Evolutionary conservation across 106 monocot species (phyloP).

Genomic region (Phalaenopsis aphrodite): DNA sequence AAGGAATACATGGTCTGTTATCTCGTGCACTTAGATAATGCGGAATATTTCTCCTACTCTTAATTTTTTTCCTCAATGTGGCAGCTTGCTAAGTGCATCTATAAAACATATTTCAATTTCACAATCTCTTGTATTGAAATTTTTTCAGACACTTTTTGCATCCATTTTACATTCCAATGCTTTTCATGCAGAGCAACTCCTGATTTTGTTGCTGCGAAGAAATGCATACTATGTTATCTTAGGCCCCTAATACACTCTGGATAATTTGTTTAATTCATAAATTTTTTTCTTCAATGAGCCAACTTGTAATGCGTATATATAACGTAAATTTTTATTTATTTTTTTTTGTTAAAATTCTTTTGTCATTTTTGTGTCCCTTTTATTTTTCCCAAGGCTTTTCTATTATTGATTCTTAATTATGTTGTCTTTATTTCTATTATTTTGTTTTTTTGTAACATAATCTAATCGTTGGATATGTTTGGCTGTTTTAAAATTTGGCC

Average conservation of each 20-base stretch:
- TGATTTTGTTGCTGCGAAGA: too few relatives aligned
- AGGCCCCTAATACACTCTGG: background rate
- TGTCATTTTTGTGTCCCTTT: background rate
- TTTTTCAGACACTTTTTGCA: background rate
- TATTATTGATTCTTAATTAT: background rate
- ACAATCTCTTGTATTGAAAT: background rate
- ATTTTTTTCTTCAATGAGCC: background rate
- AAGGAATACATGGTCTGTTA: constrained; percentile 93
- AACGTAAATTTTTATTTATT: background rate
- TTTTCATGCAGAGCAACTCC: constrained; percentile 64
- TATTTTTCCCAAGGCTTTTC: background rate
- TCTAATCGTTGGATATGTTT: background rate
- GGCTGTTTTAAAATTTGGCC: background rate
- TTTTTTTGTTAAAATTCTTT: background rate
- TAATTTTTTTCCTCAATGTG: background rate
- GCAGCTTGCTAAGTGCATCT: background rate
- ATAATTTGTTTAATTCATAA: background rate
- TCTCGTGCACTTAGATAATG: background rate
- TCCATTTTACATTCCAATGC: too few relatives aligned
- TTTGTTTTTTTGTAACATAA: background rate
- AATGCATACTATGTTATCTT: constrained; percentile 68
- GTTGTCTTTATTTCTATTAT: background rate
- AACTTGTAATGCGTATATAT: background rate
- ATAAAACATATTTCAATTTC: background rate
- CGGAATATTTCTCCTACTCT: background rate